phyloP scores from a whole-genome alignment of 257 asterid genomes.

The Vinca minor region DNA sequence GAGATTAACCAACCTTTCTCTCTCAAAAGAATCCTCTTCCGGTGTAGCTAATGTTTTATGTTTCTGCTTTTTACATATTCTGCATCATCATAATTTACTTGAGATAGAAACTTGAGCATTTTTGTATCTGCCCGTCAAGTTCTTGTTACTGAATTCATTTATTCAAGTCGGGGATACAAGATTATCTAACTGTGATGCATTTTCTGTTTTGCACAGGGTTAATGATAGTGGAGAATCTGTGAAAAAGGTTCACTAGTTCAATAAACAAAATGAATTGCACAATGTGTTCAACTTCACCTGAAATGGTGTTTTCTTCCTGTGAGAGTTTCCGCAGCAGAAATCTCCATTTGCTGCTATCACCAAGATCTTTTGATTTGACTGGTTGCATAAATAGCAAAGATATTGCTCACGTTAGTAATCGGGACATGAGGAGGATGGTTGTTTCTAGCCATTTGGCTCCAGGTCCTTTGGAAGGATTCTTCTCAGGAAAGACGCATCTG shows the following conservation, averaged over 20 bases:
- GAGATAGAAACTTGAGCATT: no score
- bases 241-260: slow-evolving; percentile 6
- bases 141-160: neutral
- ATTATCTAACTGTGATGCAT: slow-evolving; percentile 11
- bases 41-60: neutral
- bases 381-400: slow-evolving; percentile 29
- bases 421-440: slow-evolving; percentile 28
- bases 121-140: no score
- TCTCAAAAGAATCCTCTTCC: neutral
- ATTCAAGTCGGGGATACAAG: neutral
- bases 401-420: slow-evolving; percentile 17
- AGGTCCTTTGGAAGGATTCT: slow-evolving; percentile 52
- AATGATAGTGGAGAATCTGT: neutral
- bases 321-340: slow-evolving; percentile 33
- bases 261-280: slow-evolving; percentile 37
- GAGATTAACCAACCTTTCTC: neutral
- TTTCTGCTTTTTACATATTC: neutral
- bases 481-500: slow-evolving; percentile 37
- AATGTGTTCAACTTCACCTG: slow-evolving; percentile 43
- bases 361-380: slow-evolving; percentile 31
- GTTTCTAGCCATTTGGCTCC: slow-evolving; percentile 57
- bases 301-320: slow-evolving; percentile 37
- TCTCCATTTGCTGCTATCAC: slow-evolving; percentile 26
- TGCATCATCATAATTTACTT: neutral
- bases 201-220: slow-evolving; percentile 17